Percentiles rank a stretch among this genome's conserved stretches.
phyloP scores from a whole-genome alignment of 176 grass and related monocot species.

The Tuctoria greenei region DNA sequence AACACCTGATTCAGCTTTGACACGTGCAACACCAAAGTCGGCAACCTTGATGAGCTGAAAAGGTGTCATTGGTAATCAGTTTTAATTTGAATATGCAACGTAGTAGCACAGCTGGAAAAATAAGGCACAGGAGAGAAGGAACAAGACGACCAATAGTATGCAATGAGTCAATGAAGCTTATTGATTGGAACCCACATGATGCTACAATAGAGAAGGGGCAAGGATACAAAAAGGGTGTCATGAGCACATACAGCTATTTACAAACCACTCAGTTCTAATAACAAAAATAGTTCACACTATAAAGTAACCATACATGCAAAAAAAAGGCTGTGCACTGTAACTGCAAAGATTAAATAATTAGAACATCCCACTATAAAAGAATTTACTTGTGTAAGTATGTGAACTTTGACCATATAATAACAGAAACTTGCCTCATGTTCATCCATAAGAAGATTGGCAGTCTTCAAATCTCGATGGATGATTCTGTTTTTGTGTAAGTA shows the following conservation, averaged over 20 bases:
- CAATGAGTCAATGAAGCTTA: background rate
- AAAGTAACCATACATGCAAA: background rate
- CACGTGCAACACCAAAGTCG: slow-evolving; percentile 82
- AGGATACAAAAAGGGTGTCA: background rate
- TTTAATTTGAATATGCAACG: background rate
- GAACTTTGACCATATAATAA: background rate
- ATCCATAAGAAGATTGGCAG: slow-evolving; percentile 88
- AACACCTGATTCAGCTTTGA: slow-evolving; percentile 67
- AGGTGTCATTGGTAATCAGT: background rate
- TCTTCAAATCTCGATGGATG: slow-evolving; percentile 79
- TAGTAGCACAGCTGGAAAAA: slow-evolving; percentile 22
- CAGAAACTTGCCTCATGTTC: slow-evolving; percentile 63
- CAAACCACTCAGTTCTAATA: background rate
- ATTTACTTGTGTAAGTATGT: background rate
- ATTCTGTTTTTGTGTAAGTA: slow-evolving; percentile 85
- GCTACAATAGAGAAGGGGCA: background rate
- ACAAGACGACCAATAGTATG: background rate
- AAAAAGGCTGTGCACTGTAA: background rate
- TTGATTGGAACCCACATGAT: background rate
- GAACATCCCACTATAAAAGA: background rate
- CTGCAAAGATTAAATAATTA: background rate
- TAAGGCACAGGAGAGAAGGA: background rate
- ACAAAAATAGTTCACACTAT: background rate
- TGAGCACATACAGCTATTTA: background rate
- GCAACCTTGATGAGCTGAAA: slow-evolving; percentile 61